Evolutionary conservation across 306 rosid species (phyloP), one percentile per base, ranked within the genome.

Genomic region (Chamaecrista fasciculata): DNA sequence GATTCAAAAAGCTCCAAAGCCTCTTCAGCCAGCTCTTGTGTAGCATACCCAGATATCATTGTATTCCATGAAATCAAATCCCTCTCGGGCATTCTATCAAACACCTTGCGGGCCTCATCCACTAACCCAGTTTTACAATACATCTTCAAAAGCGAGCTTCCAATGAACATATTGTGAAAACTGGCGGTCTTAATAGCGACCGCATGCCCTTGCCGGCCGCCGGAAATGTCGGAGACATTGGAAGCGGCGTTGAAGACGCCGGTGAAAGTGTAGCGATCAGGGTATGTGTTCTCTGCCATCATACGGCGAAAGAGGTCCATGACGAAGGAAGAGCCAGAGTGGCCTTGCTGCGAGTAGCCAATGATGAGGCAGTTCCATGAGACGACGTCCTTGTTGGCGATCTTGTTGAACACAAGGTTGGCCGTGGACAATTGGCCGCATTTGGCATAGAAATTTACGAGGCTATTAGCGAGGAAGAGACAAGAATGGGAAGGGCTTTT

Each of bases 181-280:
- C 89, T 76, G 0, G 73, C 76, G 0, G 79, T 74, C 43, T 92
- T 92, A 42, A 87, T 24, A 1, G 92, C 92, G 46, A 87, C 26
- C 0, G 86, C 23, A 10, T 89, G 95, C 5, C 80, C 83, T 47
- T 87, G 90, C 11, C 23, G 71, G 24, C 95, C 89, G 4, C 70
- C 78, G 1, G 0, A 2, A 0, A 75, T 20, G 25, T 87, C 89
- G 2, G 6, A 24, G 4, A 66, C 66, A 71, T 19, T 47, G 2
- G 91, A 82, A 69, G 83, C 82, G 12, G 95, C 90, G 1, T 82
- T 68, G 70, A 89, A 84, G 14, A 87, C 79, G 4, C 92, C 95
- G n/a, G 88, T 66, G 34, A 87, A 82, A 71, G 95, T 89, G 69
- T 87, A 95, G 19, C 89, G 65, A 52, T 92, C 80, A 0, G 98